Conservation (phyloP, 139 green algal genomes). For the Chlamydomonas sp. region DNA sequence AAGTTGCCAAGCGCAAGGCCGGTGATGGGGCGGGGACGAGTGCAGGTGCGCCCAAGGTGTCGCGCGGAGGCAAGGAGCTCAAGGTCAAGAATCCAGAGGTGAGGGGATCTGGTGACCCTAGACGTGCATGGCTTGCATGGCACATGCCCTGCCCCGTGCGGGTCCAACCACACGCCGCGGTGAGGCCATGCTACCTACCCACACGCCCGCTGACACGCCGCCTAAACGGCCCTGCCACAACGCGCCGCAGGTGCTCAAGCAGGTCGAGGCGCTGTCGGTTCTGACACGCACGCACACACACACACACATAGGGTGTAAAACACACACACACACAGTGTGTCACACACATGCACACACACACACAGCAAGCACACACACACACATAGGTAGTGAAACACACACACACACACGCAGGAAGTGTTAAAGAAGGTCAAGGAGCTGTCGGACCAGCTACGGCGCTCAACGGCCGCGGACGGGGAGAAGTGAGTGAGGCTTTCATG, state of each 20-base stretch:
- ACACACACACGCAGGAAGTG: constrained; percentile 53
- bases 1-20: too few relatives aligned
- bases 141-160: too few relatives aligned
- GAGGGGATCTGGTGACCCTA: too few relatives aligned
- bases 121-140: background rate
- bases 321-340: constrained; percentile 50
- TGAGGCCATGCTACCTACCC: too few relatives aligned
- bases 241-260: constrained; percentile 57
- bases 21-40: too few relatives aligned
- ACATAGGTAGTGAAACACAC: too few relatives aligned
- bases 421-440: constrained; percentile 58
- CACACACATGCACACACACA: constrained; percentile 27
- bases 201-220: too few relatives aligned
- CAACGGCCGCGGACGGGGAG: constrained; percentile 32
- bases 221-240: background rate
- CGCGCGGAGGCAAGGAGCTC: background rate
- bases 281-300: too few relatives aligned
- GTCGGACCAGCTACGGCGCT: constrained; percentile 28
- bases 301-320: constrained; percentile 57
- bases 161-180: too few relatives aligned
- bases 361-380: too few relatives aligned
- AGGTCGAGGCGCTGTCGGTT: constrained; percentile 51
- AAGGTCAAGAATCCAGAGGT: constrained; percentile 6
- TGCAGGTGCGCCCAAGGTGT: too few relatives aligned
- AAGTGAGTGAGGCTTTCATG: constrained; percentile 28